phyloP scores from a whole-genome alignment of 2,329 filamentous ascomycete genomes.

The Cladosporium oxysporum region DNA sequence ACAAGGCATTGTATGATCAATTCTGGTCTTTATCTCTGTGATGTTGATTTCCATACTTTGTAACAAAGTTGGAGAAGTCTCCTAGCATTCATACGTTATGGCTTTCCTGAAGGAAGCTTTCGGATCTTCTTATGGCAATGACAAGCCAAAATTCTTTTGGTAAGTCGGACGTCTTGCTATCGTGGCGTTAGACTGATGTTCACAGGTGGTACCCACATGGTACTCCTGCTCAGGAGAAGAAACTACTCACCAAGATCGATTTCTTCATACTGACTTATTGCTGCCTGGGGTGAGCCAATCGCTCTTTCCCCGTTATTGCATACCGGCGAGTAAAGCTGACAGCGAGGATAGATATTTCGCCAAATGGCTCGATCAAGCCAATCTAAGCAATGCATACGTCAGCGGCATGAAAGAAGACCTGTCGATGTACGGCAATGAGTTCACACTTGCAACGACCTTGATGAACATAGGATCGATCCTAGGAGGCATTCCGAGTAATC shows the following conservation, averaged over 20 bases:
- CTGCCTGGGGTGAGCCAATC: constrained; percentile 21
- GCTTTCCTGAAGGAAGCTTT: constrained; percentile 22
- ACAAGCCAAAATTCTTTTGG: constrained; percentile 26
- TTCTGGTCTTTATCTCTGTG: neutral
- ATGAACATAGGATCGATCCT: constrained; percentile 38
- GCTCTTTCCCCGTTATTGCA: neutral
- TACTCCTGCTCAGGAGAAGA: constrained; percentile 22
- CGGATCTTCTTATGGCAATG: constrained; percentile 21
- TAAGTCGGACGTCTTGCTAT: neutral
- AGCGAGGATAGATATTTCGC: neutral
- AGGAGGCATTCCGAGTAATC: constrained; percentile 41
- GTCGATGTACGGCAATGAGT: constrained; percentile 41
- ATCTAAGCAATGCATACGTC: constrained; percentile 47
- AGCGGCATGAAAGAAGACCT: constrained; percentile 47
- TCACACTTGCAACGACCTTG: constrained; percentile 32
- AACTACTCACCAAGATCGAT: constrained; percentile 26
- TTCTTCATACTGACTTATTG: constrained; percentile 27
- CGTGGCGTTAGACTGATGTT: neutral
- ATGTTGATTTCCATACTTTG: neutral
- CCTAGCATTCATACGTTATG: neutral
- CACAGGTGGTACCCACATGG: constrained; percentile 24
- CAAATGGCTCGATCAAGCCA: constrained; percentile 23
- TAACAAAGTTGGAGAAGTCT: neutral
- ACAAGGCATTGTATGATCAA: neutral
- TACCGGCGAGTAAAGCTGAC: neutral